These are phyloP conservation scores for Penicillium sp. DNA, from an alignment of 2,329 filamentous ascomycete species.

Conservation along the genomic window DNA sequence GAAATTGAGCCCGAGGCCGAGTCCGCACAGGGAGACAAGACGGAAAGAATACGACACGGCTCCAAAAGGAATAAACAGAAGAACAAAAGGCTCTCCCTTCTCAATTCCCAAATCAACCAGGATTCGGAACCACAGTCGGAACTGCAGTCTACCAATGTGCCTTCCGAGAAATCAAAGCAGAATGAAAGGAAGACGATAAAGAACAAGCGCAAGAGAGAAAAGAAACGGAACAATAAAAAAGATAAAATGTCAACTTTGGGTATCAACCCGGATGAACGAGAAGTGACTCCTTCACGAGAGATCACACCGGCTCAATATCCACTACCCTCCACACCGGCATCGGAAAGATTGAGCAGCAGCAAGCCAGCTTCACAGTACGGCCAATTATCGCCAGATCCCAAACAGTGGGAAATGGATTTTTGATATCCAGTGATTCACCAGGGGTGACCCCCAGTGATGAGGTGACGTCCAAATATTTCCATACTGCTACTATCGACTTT, in stretches of 20 bases:
- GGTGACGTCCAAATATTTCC: constrained; percentile 41
- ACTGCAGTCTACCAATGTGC: background rate
- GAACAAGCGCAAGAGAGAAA: background rate
- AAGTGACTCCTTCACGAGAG: background rate
- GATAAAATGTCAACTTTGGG: background rate
- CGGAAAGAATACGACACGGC: background rate
- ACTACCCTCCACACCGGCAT: background rate
- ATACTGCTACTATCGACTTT: background rate
- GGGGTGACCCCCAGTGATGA: constrained; percentile 40
- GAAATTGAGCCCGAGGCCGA: background rate
- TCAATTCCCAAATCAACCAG: background rate
- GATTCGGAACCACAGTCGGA: background rate
- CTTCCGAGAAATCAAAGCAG: background rate
- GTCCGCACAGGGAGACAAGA: background rate
- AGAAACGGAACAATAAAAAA: background rate
- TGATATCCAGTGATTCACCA: constrained; percentile 40
- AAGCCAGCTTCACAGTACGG: background rate
- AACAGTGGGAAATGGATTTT: constrained; percentile 35
- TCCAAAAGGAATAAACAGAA: background rate
- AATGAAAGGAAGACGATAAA: background rate
- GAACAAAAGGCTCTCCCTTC: background rate
- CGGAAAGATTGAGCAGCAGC: background rate
- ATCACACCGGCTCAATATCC: background rate
- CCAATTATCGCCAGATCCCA: constrained; percentile 14
- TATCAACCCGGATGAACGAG: background rate